Conservation (phyloP, 495 filamentous ascomycete genomes). For the Trichoderma asperelloides region DNA sequence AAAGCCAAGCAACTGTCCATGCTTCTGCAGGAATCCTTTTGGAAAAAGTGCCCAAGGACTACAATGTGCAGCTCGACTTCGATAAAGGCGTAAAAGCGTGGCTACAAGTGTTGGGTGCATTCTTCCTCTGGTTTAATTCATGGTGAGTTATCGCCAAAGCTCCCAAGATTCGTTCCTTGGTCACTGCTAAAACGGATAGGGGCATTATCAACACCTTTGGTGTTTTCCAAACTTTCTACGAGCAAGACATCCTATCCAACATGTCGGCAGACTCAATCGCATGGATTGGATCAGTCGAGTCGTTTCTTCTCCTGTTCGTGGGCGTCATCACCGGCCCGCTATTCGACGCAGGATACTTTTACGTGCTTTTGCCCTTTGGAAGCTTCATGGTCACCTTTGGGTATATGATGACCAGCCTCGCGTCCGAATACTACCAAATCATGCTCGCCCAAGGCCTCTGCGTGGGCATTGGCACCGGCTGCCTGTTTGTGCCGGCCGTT, state of each 20-base stretch:
- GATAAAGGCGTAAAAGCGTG: no score
- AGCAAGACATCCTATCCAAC: neutral
- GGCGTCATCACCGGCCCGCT: neutral
- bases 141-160: no score
- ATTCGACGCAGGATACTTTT: neutral
- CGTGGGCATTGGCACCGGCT: conserved; percentile 43
- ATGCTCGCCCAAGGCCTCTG: conserved; percentile 51
- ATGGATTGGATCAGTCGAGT: neutral
- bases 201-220: neutral
- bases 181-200: neutral
- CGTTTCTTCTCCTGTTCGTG: neutral
- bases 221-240: neutral
- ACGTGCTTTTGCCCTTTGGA: neutral
- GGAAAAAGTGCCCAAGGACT: no score
- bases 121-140: no score
- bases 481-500: conserved; percentile 51
- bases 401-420: neutral
- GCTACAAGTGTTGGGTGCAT: no score
- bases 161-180: no score
- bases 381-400: neutral
- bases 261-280: neutral
- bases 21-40: no score
- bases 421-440: conserved; percentile 50
- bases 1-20: no score
- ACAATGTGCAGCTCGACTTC: no score